A percentile compares a stretch with the other conserved stretches of the same genome.
Conservation (phyloP, 768 basidiomycete species). For the Tremella fuciformis region DNA sequence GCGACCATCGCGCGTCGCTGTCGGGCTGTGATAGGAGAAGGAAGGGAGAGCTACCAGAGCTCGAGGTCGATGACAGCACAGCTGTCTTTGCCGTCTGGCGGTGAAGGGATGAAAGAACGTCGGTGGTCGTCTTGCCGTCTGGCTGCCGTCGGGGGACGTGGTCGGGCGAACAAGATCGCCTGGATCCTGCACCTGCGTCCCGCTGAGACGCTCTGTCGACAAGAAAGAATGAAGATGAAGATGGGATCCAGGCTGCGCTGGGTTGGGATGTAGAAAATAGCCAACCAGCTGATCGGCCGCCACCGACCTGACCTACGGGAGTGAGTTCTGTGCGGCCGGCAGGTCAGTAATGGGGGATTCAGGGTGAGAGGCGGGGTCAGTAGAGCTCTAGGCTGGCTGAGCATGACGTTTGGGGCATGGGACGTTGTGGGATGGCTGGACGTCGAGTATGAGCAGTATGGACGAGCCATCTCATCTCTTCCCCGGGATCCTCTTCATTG, state of each 20-base stretch:
- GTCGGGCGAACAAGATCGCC: no score
- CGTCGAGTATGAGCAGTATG: background rate
- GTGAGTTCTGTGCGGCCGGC: no score
- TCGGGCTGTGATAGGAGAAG: background rate
- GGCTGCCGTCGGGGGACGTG: background rate
- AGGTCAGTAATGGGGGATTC: no score
- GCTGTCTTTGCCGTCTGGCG: no score
- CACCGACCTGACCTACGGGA: no score
- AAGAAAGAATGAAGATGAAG: background rate
- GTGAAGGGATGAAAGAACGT: slow-evolving; percentile 1
- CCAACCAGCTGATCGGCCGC: background rate
- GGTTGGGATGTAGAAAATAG: background rate
- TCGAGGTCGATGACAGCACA: background rate
- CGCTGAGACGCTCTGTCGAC: background rate
- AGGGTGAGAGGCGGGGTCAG: no score
- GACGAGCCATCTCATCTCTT: slow-evolving; percentile 2
- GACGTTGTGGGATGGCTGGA: slow-evolving; percentile 2
- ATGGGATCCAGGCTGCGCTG: background rate
- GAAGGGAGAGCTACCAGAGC: background rate
- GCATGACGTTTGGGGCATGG: slow-evolving; percentile 5
- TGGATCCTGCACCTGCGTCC: no score
- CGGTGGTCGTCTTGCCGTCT: slow-evolving; percentile 5
- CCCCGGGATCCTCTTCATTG: background rate
- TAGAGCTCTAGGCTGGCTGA: background rate
- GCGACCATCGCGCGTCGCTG: background rate